phyloP scores from a whole-genome alignment of 2,329 filamentous ascomycete genomes.

The Blastomyces parvus region DNA sequence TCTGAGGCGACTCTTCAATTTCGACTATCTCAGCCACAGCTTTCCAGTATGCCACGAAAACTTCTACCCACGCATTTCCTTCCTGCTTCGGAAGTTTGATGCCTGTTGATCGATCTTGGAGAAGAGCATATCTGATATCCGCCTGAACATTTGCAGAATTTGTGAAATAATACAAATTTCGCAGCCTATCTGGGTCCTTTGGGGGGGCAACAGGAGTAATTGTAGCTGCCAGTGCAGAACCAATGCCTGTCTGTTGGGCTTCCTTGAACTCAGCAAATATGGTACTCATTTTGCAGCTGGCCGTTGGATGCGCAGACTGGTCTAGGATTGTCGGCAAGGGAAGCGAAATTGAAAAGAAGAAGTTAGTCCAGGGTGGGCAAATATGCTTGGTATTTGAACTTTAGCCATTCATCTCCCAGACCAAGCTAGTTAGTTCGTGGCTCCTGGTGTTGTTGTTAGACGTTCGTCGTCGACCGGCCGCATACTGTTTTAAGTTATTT shows the following conservation, averaged over 20 bases:
- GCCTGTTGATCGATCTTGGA: slow-evolving; percentile 51
- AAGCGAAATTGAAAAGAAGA: neutral
- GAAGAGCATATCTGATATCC: slow-evolving; percentile 61
- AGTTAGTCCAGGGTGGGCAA: neutral
- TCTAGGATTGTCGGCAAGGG: no score
- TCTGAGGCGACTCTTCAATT: slow-evolving; percentile 45
- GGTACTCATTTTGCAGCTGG: slow-evolving; percentile 52
- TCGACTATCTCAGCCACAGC: slow-evolving; percentile 63
- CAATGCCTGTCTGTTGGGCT: slow-evolving; percentile 56
- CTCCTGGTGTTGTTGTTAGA: neutral
- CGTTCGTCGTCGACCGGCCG: neutral
- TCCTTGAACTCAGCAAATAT: slow-evolving; percentile 64
- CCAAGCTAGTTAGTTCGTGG: neutral
- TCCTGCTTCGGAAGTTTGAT: slow-evolving; percentile 56
- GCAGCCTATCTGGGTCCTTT: slow-evolving; percentile 55
- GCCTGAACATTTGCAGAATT: slow-evolving; percentile 55
- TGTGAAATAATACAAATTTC: slow-evolving; percentile 61
- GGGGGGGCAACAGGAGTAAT: slow-evolving; percentile 60
- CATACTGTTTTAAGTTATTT: no score
- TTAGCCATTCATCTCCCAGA: neutral
- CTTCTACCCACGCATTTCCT: slow-evolving; percentile 71
- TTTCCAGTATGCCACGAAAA: slow-evolving; percentile 78
- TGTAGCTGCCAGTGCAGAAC: slow-evolving; percentile 63
- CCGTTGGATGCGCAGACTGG: neutral
- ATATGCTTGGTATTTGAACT: neutral